phyloP scores from a whole-genome alignment of 78 protist species.

The Isochrysis galbana region DNA sequence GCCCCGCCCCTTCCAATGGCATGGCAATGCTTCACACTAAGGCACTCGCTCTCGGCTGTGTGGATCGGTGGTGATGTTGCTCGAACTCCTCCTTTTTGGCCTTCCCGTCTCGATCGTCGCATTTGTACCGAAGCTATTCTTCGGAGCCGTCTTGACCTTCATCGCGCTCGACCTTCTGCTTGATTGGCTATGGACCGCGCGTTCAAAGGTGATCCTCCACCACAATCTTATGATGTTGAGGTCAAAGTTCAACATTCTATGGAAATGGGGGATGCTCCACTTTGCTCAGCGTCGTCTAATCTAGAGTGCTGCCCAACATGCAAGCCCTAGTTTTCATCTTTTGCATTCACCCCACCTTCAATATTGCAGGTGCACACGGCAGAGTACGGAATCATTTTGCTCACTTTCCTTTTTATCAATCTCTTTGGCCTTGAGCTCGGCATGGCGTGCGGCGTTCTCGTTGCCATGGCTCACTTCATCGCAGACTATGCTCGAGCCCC shows the following conservation, averaged over 20 bases:
- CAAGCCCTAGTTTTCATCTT: not conserved
- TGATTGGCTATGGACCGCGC: not conserved
- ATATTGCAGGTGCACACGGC: not conserved
- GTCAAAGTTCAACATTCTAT: no score
- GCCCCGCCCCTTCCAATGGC: not conserved
- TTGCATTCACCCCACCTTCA: not conserved
- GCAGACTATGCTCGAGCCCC: not conserved
- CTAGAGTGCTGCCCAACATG: no score
- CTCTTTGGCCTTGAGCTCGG: not conserved
- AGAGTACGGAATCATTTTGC: not conserved
- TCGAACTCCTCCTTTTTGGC: not conserved
- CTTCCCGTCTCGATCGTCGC: not conserved
- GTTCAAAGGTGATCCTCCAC: not conserved
- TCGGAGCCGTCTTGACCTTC: constrained; percentile 26
- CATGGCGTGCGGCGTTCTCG: constrained; percentile 4
- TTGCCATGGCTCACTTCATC: not conserved
- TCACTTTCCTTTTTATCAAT: not conserved
- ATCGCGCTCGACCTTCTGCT: not conserved
- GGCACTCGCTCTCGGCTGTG: not conserved
- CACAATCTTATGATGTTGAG: no score
- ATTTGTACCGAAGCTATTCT: constrained; percentile 7
- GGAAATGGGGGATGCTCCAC: no score
- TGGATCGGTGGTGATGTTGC: not conserved
- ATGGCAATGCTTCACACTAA: no score
- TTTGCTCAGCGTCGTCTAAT: no score